A percentile compares a stretch with the other conserved stretches of the same genome.
Conservation (phyloP, 2,329 filamentous ascomycete species). For the Endocalyx cinctus region DNA sequence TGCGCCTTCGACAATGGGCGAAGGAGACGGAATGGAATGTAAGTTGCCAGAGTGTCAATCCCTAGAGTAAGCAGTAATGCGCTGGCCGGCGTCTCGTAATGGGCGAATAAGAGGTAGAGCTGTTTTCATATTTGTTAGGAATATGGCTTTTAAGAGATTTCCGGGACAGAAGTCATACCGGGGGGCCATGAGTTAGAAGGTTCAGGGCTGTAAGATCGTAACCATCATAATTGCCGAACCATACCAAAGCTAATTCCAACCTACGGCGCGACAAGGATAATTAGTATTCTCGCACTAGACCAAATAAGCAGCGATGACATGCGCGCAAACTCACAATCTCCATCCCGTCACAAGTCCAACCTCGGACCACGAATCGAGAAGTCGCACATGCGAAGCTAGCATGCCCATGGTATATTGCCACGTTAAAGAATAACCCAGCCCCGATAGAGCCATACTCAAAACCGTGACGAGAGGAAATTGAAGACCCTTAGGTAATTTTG, state of each 20-base stretch:
- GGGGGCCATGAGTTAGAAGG: conserved; percentile 69
- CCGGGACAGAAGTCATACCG: too few relatives aligned
- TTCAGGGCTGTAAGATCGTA: conserved; percentile 62
- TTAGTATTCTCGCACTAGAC: neutral
- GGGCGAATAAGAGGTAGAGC: conserved; percentile 71
- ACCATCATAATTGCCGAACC: conserved; percentile 71
- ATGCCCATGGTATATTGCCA: conserved; percentile 59
- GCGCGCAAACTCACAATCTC: conserved; percentile 45
- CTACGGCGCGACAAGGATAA: conserved; percentile 39
- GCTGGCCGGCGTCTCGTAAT: conserved; percentile 65
- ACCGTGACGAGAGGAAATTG: conserved; percentile 50
- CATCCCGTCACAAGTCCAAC: conserved; percentile 50
- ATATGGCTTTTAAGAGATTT: too few relatives aligned
- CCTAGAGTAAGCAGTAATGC: conserved; percentile 58
- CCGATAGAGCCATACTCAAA: conserved; percentile 58
- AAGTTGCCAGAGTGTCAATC: conserved; percentile 65
- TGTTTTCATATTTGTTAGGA: too few relatives aligned
- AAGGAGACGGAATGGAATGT: conserved; percentile 70
- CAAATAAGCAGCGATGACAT: neutral
- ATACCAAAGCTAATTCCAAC: conserved; percentile 66
- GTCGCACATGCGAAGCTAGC: conserved; percentile 62
- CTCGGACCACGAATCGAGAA: conserved; percentile 57
- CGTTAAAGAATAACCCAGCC: conserved; percentile 58
- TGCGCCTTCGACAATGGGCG: conserved; percentile 64
- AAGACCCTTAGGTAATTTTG: conserved; percentile 38